Evolutionary conservation across 2,329 filamentous ascomycete species (phyloP).

Genomic region (Penicillium sp.): DNA sequence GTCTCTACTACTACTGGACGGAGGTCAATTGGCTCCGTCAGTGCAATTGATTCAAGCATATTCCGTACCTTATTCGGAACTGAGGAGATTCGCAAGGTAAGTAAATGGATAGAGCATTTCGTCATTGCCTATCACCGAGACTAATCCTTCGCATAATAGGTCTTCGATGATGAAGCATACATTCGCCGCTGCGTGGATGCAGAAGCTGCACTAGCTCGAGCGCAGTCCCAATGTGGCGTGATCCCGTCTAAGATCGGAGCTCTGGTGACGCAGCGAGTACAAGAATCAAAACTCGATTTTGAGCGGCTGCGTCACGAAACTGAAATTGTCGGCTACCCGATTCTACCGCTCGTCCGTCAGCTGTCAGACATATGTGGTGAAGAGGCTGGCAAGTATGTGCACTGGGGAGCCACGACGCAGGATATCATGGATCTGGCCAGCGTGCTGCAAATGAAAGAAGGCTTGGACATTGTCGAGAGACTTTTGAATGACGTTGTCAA

Average conservation of each 20-base stretch:
- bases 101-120: not conserved
- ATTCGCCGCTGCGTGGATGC: conserved; percentile 51
- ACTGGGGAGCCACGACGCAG: conserved; percentile 61
- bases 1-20: conserved; percentile 58
- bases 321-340: conserved; percentile 51
- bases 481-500: conserved; percentile 46
- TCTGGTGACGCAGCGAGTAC: conserved; percentile 38
- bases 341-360: conserved; percentile 53
- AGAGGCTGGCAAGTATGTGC: conserved; percentile 49
- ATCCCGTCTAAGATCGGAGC: conserved; percentile 44
- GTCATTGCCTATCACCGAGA: not conserved
- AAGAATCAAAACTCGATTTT: conserved; percentile 41
- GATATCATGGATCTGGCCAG: conserved; percentile 60
- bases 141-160: conserved; percentile 18
- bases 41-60: conserved; percentile 50
- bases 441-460: conserved; percentile 54
- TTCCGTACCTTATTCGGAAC: conserved; percentile 55
- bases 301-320: conserved; percentile 37
- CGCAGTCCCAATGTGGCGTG: conserved; percentile 49
- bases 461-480: conserved; percentile 49
- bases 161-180: conserved; percentile 54
- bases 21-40: conserved; percentile 53
- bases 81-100: conserved; percentile 47
- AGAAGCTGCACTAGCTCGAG: conserved; percentile 53
- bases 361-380: conserved; percentile 40